Percentiles rank a stretch among this genome's conserved stretches.
These are phyloP conservation scores for Saitozyma podzolica DNA, from an alignment of 768 basidiomycete genomes.

Conservation along the genomic window DNA sequence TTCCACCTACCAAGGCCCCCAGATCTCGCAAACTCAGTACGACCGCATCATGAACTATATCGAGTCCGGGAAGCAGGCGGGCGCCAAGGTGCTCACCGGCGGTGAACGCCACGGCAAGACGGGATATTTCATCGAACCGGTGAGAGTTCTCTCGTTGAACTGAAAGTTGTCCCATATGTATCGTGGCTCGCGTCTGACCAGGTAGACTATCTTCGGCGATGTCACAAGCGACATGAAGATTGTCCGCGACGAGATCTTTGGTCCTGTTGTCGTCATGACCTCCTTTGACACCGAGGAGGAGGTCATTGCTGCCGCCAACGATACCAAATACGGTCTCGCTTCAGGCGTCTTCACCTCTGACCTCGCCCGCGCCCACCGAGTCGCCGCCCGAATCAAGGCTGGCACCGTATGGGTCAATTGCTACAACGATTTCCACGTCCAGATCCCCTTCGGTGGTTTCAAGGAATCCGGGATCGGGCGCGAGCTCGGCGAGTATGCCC, in stretches of 20 bases:
- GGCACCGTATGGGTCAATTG: slow-evolving; percentile 61
- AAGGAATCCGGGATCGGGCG: slow-evolving; percentile 80
- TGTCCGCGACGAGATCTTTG: slow-evolving; percentile 88
- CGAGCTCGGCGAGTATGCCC: slow-evolving; percentile 75
- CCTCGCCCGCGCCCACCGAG: slow-evolving; percentile 69
- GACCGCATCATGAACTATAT: slow-evolving; percentile 71
- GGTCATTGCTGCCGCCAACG: slow-evolving; percentile 74
- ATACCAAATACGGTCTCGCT: slow-evolving; percentile 82
- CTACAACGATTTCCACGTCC: slow-evolving; percentile 64
- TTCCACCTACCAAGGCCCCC: slow-evolving; percentile 72
- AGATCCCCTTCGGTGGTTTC: slow-evolving; percentile 84
- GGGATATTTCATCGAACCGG: slow-evolving; percentile 73
- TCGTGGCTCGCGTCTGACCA: no score
- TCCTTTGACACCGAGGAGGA: slow-evolving; percentile 81
- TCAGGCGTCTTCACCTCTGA: slow-evolving; percentile 74
- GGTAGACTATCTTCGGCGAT: slow-evolving; percentile 69
- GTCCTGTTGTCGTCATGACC: slow-evolving; percentile 81
- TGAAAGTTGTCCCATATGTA: no score
- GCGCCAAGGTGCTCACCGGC: slow-evolving; percentile 67
- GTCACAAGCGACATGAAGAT: slow-evolving; percentile 75
- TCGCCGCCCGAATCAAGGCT: slow-evolving; percentile 73
- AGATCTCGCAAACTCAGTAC: slow-evolving; percentile 61
- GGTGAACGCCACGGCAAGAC: slow-evolving; percentile 68
- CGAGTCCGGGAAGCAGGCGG: slow-evolving; percentile 66
- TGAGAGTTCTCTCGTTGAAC: slow-evolving; percentile 10